A percentile compares a stretch with the other conserved stretches of the same genome.
Conservation (phyloP, 352 stramenopile species). For the Pythium periplocum region DNA sequence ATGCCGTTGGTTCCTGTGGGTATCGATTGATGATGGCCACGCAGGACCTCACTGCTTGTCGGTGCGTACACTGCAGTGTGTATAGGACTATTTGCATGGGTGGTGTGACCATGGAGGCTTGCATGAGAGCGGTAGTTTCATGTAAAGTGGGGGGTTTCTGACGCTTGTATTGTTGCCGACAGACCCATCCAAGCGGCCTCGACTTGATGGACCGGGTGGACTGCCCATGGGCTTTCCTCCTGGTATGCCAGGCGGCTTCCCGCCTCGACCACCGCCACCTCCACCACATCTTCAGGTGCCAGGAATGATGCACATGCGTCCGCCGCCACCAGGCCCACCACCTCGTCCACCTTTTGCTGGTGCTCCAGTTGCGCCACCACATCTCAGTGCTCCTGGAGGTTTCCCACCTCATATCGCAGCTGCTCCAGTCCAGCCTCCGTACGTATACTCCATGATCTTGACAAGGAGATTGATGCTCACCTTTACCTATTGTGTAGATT, state of each 20-base stretch:
- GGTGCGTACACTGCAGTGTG: too few species aligned
- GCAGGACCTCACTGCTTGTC: too few species aligned
- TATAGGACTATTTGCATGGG: too few species aligned
- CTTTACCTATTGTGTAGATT: constrained; percentile 7
- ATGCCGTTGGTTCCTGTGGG: too few species aligned
- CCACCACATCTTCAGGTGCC: constrained; percentile 40
- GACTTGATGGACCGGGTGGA: constrained; percentile 26
- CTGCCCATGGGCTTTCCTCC: constrained; percentile 37
- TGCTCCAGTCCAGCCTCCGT: constrained; percentile 16
- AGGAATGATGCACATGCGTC: constrained; percentile 44
- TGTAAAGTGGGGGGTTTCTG: too few species aligned
- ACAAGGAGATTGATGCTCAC: not conserved
- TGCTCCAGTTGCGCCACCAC: constrained; percentile 21
- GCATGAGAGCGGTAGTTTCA: too few species aligned
- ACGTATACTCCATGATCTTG: constrained; percentile 3
- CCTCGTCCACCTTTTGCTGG: constrained; percentile 30
- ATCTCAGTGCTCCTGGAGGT: constrained; percentile 13
- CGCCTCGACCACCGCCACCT: constrained; percentile 32
- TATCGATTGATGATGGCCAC: too few species aligned
- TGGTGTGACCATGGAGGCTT: too few species aligned
- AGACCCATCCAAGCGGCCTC: constrained; percentile 36
- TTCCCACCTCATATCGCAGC: constrained; percentile 15
- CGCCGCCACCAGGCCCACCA: constrained; percentile 33
- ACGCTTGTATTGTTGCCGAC: not conserved
- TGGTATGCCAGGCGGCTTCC: constrained; percentile 40